Percentiles rank a stretch among this genome's conserved stretches.
Conservation (phyloP, 768 basidiomycete species). For the Tylopilus sp. region DNA sequence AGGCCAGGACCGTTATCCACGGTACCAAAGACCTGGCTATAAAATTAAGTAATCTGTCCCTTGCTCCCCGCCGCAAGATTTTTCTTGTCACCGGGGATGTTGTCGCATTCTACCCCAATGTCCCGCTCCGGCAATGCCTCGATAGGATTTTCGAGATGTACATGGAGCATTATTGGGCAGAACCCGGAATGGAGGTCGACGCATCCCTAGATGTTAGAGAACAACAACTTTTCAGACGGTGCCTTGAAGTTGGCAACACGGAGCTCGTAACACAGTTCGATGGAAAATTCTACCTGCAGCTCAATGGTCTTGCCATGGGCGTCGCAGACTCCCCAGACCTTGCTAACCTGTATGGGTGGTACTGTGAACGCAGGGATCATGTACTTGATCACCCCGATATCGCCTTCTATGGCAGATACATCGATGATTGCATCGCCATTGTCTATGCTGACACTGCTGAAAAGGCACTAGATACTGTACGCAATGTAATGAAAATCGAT, state of each 20-base stretch:
- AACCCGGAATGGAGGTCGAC: no score
- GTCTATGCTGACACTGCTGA: no score
- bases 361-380: not conserved
- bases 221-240: not conserved
- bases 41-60: constrained; percentile 8
- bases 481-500: not conserved
- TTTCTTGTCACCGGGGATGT: constrained; percentile 7
- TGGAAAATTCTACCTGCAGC: not conserved
- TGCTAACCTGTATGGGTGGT: constrained; percentile 8
- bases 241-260: not conserved
- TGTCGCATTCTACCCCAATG: not conserved
- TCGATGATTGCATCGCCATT: not conserved
- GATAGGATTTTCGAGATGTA: not conserved
- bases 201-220: no score
- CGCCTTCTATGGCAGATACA: constrained; percentile 1
- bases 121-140: not conserved
- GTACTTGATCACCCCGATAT: not conserved
- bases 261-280: not conserved
- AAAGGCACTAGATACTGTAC: no score
- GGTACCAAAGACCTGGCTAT: constrained; percentile 12
- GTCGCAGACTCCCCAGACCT: constrained; percentile 12
- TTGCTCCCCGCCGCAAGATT: rapidly evolving
- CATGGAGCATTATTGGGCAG: not conserved
- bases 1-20: constrained; percentile 4
- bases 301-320: constrained; percentile 1